Conservation (phyloP, 345 rosid genomes). For the Angophora floribunda region DNA sequence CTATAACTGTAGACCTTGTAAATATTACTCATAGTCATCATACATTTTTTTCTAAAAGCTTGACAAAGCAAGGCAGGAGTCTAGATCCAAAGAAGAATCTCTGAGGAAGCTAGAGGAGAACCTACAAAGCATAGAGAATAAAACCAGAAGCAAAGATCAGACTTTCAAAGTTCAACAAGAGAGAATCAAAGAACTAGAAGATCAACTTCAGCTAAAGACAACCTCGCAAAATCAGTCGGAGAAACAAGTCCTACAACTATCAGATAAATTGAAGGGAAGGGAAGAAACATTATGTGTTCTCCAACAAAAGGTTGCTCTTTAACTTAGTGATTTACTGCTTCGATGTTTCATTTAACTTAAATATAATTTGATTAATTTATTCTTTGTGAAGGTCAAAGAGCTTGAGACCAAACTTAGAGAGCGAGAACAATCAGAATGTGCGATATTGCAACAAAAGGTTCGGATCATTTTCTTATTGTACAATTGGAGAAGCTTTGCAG, state of each 20-base stretch:
- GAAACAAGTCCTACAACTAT: slow-evolving; percentile 50
- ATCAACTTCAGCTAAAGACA: slow-evolving; percentile 45
- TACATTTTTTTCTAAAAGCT: slow-evolving; percentile 24
- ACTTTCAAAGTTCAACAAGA: slow-evolving; percentile 50
- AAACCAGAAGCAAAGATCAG: slow-evolving; percentile 59
- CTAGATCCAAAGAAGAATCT: slow-evolving; percentile 70
- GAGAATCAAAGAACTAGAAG: slow-evolving; percentile 81
- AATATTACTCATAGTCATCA: background rate
- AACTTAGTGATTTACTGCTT: background rate
- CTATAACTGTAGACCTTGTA: background rate
- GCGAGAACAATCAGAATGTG: slow-evolving; percentile 44
- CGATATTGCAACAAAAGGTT: slow-evolving; percentile 50
- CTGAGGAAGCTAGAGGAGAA: slow-evolving; percentile 71
- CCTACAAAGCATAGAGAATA: slow-evolving; percentile 60
- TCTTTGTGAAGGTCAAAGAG: slow-evolving; percentile 50
- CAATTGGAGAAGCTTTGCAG: background rate
- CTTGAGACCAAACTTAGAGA: slow-evolving; percentile 62
- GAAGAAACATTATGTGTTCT: slow-evolving; percentile 60
- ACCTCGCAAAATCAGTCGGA: slow-evolving; percentile 43
- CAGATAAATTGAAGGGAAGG: slow-evolving; percentile 54
- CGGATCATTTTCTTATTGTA: background rate
- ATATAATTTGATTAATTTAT: background rate
- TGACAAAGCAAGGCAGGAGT: slow-evolving; percentile 77
- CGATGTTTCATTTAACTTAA: background rate
- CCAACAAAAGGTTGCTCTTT: slow-evolving; percentile 54